Evolutionary conservation across 306 rosid genomes (phyloP).

Genomic region (Cercis canadensis): DNA sequence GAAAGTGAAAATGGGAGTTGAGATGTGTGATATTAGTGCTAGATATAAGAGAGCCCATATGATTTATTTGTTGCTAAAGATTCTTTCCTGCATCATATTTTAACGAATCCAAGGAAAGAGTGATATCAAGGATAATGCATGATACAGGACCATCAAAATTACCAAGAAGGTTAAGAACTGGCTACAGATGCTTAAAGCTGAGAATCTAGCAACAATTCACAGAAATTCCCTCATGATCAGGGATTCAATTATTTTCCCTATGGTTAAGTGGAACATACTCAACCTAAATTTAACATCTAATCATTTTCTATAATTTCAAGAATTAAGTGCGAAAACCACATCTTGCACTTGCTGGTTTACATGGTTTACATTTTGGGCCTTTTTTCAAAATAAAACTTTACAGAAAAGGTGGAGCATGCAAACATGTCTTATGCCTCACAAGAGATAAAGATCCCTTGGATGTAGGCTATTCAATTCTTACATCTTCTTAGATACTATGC

Average conservation of each 20-base stretch:
- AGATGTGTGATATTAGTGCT: neutral
- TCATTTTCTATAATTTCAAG: neutral
- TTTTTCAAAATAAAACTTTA: constrained; percentile 4
- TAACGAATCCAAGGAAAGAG: neutral
- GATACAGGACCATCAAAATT: neutral
- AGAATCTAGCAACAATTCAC: neutral
- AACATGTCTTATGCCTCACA: constrained; percentile 4
- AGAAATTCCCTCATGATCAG: neutral
- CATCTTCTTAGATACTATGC: neutral
- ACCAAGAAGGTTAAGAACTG: neutral
- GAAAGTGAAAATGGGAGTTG: neutral
- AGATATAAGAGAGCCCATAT: neutral
- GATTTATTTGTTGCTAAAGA: neutral
- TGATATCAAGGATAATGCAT: neutral
- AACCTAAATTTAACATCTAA: neutral
- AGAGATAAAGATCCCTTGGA: no score
- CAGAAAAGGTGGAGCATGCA: constrained; percentile 3
- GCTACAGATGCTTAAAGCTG: neutral
- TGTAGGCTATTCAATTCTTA: no score
- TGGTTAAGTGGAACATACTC: neutral
- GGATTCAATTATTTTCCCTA: neutral
- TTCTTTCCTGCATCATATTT: neutral
- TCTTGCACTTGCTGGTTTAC: constrained; percentile 15
- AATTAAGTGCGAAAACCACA: neutral
- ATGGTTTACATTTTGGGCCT: constrained; percentile 5